These are phyloP conservation scores for Sordaria brevicollis DNA, from an alignment of 495 filamentous ascomycete species.

Conservation along the genomic window DNA sequence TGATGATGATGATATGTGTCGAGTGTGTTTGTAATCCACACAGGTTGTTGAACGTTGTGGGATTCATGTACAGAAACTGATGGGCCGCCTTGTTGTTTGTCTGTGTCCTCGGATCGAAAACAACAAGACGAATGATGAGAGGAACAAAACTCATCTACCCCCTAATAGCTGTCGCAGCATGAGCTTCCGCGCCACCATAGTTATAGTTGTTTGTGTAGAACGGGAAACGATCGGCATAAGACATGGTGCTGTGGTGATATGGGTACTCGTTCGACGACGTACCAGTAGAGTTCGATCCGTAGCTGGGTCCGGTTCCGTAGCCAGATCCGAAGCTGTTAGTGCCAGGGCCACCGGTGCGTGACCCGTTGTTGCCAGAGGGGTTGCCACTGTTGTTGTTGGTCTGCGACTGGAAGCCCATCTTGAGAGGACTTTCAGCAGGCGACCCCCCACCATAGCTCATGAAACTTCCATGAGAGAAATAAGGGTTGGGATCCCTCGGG, in stretches of 20 bases:
- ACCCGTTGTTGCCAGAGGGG: conserved; percentile 1
- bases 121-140: not conserved
- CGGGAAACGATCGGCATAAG: conserved; percentile 26
- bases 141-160: conserved; percentile 1
- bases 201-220: conserved; percentile 12
- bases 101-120: not conserved
- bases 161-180: conserved; percentile 30
- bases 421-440: conserved; percentile 21
- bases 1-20: not conserved
- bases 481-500: conserved; percentile 22
- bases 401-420: conserved; percentile 10
- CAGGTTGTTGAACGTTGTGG: not conserved
- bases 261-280: conserved; percentile 28
- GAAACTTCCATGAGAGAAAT: conserved; percentile 15
- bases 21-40: not conserved
- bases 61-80: not conserved
- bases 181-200: conserved; percentile 20
- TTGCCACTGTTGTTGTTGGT: not conserved
- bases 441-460: conserved; percentile 11
- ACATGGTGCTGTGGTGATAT: conserved; percentile 17
- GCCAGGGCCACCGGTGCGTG: not conserved
- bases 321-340: not conserved
- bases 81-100: not conserved
- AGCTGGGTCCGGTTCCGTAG: not conserved
- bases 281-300: conserved; percentile 19